Evolutionary conservation across 2,329 filamentous ascomycete species (phyloP), one percentile per base, ranked within the genome.

Genomic region (Aspergillus fijiensis): DNA sequence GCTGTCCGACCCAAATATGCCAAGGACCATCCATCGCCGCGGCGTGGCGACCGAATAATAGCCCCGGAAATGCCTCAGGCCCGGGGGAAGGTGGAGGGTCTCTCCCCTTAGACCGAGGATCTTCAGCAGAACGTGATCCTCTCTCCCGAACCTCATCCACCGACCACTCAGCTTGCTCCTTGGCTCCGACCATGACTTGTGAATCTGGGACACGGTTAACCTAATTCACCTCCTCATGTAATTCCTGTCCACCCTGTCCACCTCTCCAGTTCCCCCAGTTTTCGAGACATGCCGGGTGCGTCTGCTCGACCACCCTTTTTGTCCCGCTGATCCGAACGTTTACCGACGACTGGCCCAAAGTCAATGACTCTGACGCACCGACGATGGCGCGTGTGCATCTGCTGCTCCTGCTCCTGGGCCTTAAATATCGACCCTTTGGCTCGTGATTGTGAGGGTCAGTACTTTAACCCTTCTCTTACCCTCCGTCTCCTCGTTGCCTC

Each of bases 21-120:
- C 29, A 35, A 21, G 35, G 23, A 49, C 25, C 14, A 45, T 3
- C 39, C 39, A 45, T 45, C 39, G n/a, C 39, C 39, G 39, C 39
- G 39, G 39, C n/a, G 55, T 63, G 59, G 60, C 51, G 25, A 58
- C 51, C 21, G 51, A 35, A 16, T 29, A 0, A 29, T 29, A 2
- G 16, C 12, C 35, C 29, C 49, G 59, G 55, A 57, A 42, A 27
- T 49, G 60, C 57, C 57, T 62, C 12, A 60, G 51, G 55, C 61
- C 57, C 19, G 21, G 21, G 12, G 52, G 64, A 29, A 31, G 25
- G 52, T 29, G 52, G 39, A 12, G 47, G 45, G 53, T 55, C 42
- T 73, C 73, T 49, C 53, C 73, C 73, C 69, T 75, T 75, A 72
- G 73, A 74, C 73, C 73, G 73, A 75, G 73, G 73, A 75, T 74